These are phyloP conservation scores for Camellia oleifera DNA, from an alignment of 179 eudicot genomes.

Conservation along the genomic window DNA sequence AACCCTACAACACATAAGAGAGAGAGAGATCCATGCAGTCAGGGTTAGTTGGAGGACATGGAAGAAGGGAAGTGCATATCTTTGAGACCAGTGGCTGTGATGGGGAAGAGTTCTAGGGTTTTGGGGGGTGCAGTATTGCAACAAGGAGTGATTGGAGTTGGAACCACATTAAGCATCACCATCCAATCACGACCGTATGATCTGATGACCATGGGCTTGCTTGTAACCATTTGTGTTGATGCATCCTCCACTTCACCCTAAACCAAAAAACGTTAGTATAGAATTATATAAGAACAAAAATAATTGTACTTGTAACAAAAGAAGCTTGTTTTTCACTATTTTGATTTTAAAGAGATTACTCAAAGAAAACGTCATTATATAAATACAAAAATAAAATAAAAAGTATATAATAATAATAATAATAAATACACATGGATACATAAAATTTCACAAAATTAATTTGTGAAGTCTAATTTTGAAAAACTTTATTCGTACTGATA, in stretches of 20 bases:
- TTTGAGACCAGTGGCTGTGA: constrained; percentile 33
- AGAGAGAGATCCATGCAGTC: no score
- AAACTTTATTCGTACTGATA: no score
- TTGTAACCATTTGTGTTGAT: constrained; percentile 9
- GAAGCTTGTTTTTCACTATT: neutral
- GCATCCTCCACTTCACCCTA: constrained; percentile 10
- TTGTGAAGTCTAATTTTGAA: no score
- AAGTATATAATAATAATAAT: no score
- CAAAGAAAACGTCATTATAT: no score
- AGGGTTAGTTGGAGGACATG: constrained; percentile 7
- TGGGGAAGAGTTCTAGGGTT: constrained; percentile 88
- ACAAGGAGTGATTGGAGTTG: constrained; percentile 14
- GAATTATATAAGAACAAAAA: neutral
- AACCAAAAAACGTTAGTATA: no score
- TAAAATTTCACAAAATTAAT: no score
- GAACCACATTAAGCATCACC: constrained; percentile 31
- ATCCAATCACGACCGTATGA: constrained; percentile 23
- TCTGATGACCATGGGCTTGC: constrained; percentile 13
- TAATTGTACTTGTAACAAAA: neutral
- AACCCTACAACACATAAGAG: no score
- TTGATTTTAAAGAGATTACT: no score
- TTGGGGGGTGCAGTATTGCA: constrained; percentile 39
- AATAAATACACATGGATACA: no score
- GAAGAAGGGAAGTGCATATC: constrained; percentile 10
- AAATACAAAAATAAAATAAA: no score